Evolutionary conservation across 2,329 filamentous ascomycete genomes (phyloP), one percentile per base, ranked within the genome.

Genomic region (Penicillium concentricum): DNA sequence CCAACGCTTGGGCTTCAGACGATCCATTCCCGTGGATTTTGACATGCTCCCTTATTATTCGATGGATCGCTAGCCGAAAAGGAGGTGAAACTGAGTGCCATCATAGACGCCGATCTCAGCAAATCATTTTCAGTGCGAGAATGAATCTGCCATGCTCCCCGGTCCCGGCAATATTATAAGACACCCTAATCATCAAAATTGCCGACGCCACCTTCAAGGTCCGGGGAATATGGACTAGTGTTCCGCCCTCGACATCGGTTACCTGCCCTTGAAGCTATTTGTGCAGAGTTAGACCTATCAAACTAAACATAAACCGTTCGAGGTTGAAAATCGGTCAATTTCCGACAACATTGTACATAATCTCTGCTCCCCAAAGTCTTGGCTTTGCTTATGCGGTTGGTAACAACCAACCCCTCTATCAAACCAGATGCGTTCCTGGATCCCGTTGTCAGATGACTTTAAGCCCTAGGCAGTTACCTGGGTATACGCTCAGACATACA

Each of bases 21-120:
- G 68, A 71, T 69, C 68, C 65, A 69, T 70, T 67, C 60, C 62
- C 58, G 58, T 60, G 61, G 60, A 53, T 45, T 65, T 67, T 62
- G 44, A 62, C 59, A 44, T 58, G 28, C 34, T 46, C 38, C 20
- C 28, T 48, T 56, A 55, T 57, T 51, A 65, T 64, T 65, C 66
- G 66, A 65, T 56, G 60, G 63, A 61, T 59, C 54, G 57, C 50
- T 50, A 52, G 48, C 52, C 58, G 45, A 57, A 63, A 56, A 60
- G 53, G 55, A 63, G 53, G 61, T 65, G 67, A 67, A 69, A 64
- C 59, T 54, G 54, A 57, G 56, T 53, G 18, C 18, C 18, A 34
- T 51, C 54, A 57, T 59, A 46, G 48, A 34, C 54, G 69, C 65
- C 66, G 67, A 72, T 71, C 68, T 30, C 28, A 16, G 10, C 15